These are phyloP conservation scores for Rhodofomes roseus DNA, from an alignment of 1,284 basidiomycete species.

Conservation along the genomic window DNA sequence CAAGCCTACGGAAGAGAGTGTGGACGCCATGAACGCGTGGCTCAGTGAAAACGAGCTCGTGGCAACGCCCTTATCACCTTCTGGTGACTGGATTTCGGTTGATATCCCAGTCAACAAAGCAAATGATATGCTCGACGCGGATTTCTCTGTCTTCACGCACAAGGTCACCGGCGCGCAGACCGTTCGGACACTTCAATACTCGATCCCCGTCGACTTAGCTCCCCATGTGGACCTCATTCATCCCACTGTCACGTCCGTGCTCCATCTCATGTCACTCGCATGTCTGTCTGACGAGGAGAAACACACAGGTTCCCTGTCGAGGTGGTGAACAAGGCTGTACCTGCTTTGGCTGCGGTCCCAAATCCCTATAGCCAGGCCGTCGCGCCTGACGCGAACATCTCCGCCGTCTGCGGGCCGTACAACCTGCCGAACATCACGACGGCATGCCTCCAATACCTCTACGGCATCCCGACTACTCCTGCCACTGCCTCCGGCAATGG, in stretches of 20 bases:
- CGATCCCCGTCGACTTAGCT: constrained; percentile 30
- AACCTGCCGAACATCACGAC: constrained; percentile 22
- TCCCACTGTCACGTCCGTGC: constrained; percentile 12
- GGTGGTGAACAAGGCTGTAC: not conserved
- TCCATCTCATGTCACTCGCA: constrained; percentile 3
- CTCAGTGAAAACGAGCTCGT: constrained; percentile 30
- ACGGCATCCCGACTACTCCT: constrained; percentile 46
- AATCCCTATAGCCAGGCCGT: not conserved
- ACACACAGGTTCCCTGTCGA: not conserved
- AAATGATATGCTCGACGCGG: constrained; percentile 26
- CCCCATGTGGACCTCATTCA: constrained; percentile 30
- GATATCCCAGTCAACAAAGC: constrained; percentile 32
- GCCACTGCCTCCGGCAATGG: constrained; percentile 39
- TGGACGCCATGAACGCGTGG: constrained; percentile 31
- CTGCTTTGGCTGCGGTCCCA: not conserved
- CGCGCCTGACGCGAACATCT: not conserved
- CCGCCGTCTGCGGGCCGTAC: not conserved
- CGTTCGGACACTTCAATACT: constrained; percentile 35
- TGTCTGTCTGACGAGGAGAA: not conserved
- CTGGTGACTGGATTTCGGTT: constrained; percentile 37
- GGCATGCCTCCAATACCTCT: constrained; percentile 49
- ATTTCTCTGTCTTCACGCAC: constrained; percentile 34
- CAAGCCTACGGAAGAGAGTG: constrained; percentile 28
- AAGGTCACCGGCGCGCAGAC: constrained; percentile 24
- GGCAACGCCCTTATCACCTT: constrained; percentile 26